These are phyloP conservation scores for Avena atlantica DNA, from an alignment of 176 grass and related monocot species.

Conservation along the genomic window DNA sequence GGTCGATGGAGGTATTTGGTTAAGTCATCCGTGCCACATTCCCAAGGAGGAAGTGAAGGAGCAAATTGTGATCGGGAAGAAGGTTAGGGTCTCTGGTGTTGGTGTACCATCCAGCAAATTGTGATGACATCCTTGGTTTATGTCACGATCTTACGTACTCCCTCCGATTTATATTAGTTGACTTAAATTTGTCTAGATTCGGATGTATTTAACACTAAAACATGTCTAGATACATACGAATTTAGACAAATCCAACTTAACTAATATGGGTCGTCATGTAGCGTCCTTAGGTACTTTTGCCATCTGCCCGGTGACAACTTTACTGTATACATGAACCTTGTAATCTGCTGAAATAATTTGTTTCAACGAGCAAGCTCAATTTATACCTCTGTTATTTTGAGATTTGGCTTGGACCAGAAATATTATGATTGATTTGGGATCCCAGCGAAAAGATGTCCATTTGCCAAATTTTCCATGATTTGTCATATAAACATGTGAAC, in stretches of 20 bases:
- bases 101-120: slow-evolving; percentile 76
- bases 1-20: slow-evolving; percentile 92
- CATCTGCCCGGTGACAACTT: neutral
- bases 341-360: slow-evolving; percentile 17
- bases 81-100: slow-evolving; percentile 59
- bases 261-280: neutral
- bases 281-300: neutral
- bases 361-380: neutral
- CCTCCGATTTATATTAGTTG: no score
- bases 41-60: slow-evolving; percentile 79
- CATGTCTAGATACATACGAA: no score
- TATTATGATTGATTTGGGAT: slow-evolving; percentile 19
- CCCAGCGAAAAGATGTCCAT: neutral
- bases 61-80: slow-evolving; percentile 66
- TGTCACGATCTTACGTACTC: neutral
- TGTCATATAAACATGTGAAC: neutral
- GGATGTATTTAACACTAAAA: neutral
- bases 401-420: neutral
- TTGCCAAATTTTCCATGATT: neutral
- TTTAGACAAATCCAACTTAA: no score
- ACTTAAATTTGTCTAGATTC: no score
- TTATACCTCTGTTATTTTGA: neutral
- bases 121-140: slow-evolving; percentile 48
- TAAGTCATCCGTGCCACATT: slow-evolving; percentile 71
- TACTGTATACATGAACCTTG: slow-evolving; percentile 17